Evolutionary conservation across 129 eudicot genomes (phyloP).

Genomic region (Lonicera japonica): DNA sequence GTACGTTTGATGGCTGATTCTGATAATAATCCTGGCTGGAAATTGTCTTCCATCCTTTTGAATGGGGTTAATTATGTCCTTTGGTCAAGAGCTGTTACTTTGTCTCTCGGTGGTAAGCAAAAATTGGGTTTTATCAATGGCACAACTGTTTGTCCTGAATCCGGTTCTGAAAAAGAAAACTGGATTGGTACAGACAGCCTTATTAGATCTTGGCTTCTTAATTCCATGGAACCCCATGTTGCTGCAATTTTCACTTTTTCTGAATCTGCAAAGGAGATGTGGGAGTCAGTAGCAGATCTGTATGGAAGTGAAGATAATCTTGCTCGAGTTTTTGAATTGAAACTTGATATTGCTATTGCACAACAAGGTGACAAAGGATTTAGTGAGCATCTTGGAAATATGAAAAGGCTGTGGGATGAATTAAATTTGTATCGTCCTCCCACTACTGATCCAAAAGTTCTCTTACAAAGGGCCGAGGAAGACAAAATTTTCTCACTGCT

Average conservation of each 20-base stretch:
- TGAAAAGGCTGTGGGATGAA: not conserved
- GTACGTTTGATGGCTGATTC: no score
- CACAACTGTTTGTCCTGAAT: not conserved
- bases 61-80: not conserved
- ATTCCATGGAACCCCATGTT: not conserved
- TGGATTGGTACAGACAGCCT: not conserved
- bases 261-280: not conserved
- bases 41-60: not conserved
- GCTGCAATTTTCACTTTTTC: not conserved
- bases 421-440: not conserved
- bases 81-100: not conserved
- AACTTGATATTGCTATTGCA: not conserved
- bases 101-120: constrained; percentile 1
- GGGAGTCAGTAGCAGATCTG: not conserved
- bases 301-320: not conserved
- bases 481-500: no score
- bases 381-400: not conserved
- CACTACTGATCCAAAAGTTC: no score
- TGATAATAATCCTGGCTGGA: not conserved
- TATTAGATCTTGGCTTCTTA: not conserved
- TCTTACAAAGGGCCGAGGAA: no score
- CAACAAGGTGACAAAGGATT: not conserved
- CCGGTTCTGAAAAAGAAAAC: not conserved
- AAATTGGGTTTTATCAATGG: not conserved
- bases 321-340: not conserved